These are phyloP conservation scores for Hymenoscyphus infarciens DNA, from an alignment of 2,329 filamentous ascomycete species.

Conservation along the genomic window DNA sequence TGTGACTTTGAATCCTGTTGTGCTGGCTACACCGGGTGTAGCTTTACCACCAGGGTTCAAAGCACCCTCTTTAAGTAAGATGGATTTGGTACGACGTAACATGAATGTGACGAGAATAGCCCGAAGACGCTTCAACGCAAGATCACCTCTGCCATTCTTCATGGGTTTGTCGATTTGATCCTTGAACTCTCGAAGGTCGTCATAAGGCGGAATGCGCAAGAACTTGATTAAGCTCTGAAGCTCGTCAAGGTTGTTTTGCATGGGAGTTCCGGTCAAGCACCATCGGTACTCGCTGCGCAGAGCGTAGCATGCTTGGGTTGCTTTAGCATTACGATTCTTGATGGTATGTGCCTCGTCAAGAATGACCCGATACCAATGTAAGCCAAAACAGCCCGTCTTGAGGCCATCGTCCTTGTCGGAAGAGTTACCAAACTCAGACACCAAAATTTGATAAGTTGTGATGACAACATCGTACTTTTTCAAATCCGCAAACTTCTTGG, in stretches of 20 bases:
- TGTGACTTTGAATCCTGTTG: conserved; percentile 81
- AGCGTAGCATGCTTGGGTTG: conserved; percentile 86
- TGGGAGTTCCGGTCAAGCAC: conserved; percentile 93
- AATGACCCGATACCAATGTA: conserved; percentile 94
- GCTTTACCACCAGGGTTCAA: conserved; percentile 71
- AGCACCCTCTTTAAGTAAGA: conserved; percentile 84
- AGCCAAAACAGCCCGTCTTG: conserved; percentile 80
- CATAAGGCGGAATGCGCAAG: conserved; percentile 85
- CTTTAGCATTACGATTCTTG: conserved; percentile 96
- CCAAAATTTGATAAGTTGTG: conserved; percentile 93
- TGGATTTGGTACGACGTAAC: conserved; percentile 97
- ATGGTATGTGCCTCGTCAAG: conserved; percentile 97
- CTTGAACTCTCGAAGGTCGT: conserved; percentile 83
- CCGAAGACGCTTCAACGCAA: conserved; percentile 84
- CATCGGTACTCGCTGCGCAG: conserved; percentile 84
- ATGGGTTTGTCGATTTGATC: conserved; percentile 85
- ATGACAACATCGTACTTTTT: conserved; percentile 91
- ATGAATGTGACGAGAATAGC: conserved; percentile 88
- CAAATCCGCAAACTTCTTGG: conserved; percentile 73
- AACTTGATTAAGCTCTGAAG: conserved; percentile 92
- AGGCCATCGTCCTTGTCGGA: conserved; percentile 57
- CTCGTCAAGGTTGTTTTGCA: conserved; percentile 98
- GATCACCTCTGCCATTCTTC: conserved; percentile 82
- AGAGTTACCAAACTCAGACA: conserved; percentile 79
- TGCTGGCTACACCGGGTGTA: conserved; percentile 43